These are phyloP conservation scores for Fusarium sp. DNA, from an alignment of 2,329 filamentous ascomycete species.

Conservation along the genomic window DNA sequence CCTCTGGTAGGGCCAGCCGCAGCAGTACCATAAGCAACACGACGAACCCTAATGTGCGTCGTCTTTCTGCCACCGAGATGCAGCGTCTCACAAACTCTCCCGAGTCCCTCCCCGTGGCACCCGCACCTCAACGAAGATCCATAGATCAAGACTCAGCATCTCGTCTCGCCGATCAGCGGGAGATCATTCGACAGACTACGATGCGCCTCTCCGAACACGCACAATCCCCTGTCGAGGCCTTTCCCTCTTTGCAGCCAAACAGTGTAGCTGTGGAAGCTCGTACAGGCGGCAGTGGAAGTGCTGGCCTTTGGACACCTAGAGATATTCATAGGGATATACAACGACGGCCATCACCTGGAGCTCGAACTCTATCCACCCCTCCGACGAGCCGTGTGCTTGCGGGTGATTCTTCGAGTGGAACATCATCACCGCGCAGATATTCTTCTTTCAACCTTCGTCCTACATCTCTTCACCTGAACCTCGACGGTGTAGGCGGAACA, in stretches of 20 bases:
- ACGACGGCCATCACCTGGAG: slow-evolving; percentile 55
- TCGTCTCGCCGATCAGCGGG: slow-evolving; percentile 49
- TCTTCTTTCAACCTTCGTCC: slow-evolving; percentile 67
- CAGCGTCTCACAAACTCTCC: slow-evolving; percentile 70
- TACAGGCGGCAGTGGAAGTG: slow-evolving; percentile 13
- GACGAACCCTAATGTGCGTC: slow-evolving; percentile 62
- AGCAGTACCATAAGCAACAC: slow-evolving; percentile 53
- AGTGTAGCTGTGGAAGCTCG: slow-evolving; percentile 48
- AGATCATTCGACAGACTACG: slow-evolving; percentile 52
- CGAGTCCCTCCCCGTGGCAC: slow-evolving; percentile 71
- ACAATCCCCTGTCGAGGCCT: slow-evolving; percentile 15
- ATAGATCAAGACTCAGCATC: slow-evolving; percentile 58
- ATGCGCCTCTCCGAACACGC: slow-evolving; percentile 49
- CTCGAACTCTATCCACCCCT: slow-evolving; percentile 67
- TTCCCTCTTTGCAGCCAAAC: slow-evolving; percentile 43
- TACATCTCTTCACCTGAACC: slow-evolving; percentile 62
- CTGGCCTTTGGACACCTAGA: slow-evolving; percentile 29
- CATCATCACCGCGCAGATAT: slow-evolving; percentile 62
- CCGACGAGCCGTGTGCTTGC: slow-evolving; percentile 62
- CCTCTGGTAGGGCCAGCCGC: slow-evolving; percentile 46
- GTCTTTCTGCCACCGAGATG: slow-evolving; percentile 72
- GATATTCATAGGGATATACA: slow-evolving; percentile 42
- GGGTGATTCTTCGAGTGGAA: slow-evolving; percentile 46
- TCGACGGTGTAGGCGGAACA: slow-evolving; percentile 46
- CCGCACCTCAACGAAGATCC: slow-evolving; percentile 56